These are phyloP conservation scores for Tylopilus balloui DNA, from an alignment of 768 basidiomycete genomes.

Conservation along the genomic window DNA sequence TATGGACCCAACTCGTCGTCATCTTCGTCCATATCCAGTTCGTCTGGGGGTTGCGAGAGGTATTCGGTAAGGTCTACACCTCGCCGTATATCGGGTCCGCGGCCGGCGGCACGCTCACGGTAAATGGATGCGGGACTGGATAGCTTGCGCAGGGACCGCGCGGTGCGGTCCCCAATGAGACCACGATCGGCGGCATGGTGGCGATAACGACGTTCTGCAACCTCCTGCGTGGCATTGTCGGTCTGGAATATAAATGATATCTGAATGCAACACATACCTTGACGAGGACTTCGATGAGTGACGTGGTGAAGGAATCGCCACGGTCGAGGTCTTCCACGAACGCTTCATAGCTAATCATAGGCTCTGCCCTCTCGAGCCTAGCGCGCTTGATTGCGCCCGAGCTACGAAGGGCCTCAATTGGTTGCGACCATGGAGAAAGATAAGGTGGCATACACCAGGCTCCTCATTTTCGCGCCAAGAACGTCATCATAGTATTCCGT, in stretches of 20 bases:
- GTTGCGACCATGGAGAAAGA: not conserved
- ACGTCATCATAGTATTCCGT: conserved; percentile 69
- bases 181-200: conserved; percentile 47
- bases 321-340: conserved; percentile 75
- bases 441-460: conserved; percentile 57
- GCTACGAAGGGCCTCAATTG: conserved; percentile 34
- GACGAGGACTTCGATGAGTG: conserved; percentile 71
- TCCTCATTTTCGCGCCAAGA: conserved; percentile 69
- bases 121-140: conserved; percentile 52
- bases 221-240: conserved; percentile 46
- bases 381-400: conserved; percentile 69
- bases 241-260: not conserved
- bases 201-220: conserved; percentile 67
- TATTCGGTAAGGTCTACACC: conserved; percentile 47
- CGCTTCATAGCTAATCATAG: conserved; percentile 64
- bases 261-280: conserved; percentile 46
- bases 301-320: conserved; percentile 77
- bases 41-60: conserved; percentile 47
- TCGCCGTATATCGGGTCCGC: conserved; percentile 31
- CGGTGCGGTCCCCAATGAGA: conserved; percentile 65
- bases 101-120: conserved; percentile 39
- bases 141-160: conserved; percentile 55
- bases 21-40: conserved; percentile 61
- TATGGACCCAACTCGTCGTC: conserved; percentile 58
- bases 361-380: conserved; percentile 59